These are phyloP conservation scores for Neurospora sp. DNA, from an alignment of 2,329 filamentous ascomycete genomes.

Conservation along the genomic window DNA sequence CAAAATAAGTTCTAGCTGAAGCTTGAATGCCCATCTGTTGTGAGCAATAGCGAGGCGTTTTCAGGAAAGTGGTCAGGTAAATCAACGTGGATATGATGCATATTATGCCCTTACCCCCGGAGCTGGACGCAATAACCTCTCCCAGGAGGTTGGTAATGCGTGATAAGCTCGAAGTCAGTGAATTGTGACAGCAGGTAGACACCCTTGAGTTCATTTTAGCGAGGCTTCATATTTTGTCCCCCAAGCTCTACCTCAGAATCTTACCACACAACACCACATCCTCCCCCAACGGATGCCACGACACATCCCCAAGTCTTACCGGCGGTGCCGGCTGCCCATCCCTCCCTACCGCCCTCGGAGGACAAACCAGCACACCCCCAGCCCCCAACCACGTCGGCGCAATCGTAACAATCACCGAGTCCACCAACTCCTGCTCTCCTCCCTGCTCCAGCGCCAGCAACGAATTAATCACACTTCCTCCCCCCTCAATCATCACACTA, in stretches of 20 bases:
- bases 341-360: conserved; percentile 43
- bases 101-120: neutral
- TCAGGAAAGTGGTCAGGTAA: neutral
- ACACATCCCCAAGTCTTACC: conserved; percentile 54
- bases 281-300: conserved; percentile 69
- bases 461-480: conserved; percentile 71
- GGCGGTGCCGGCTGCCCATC: conserved; percentile 46
- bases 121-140: neutral
- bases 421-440: conserved; percentile 43
- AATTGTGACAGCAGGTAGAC: neutral
- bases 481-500: conserved; percentile 90
- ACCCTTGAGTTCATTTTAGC: neutral
- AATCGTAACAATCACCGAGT: conserved; percentile 78
- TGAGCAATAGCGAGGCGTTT: neutral
- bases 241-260: conserved; percentile 11
- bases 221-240: neutral
- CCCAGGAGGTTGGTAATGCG: neutral
- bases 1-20: neutral
- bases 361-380: conserved; percentile 71
- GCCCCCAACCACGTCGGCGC: conserved; percentile 83
- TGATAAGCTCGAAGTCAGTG: neutral
- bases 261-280: conserved; percentile 74
- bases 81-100: neutral
- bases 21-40: neutral
- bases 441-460: conserved; percentile 47